Percentiles rank a stretch among this genome's conserved stretches.
phyloP scores from a whole-genome alignment of 1,284 basidiomycete genomes.

The Anthracocystis panici-leucophaei region DNA sequence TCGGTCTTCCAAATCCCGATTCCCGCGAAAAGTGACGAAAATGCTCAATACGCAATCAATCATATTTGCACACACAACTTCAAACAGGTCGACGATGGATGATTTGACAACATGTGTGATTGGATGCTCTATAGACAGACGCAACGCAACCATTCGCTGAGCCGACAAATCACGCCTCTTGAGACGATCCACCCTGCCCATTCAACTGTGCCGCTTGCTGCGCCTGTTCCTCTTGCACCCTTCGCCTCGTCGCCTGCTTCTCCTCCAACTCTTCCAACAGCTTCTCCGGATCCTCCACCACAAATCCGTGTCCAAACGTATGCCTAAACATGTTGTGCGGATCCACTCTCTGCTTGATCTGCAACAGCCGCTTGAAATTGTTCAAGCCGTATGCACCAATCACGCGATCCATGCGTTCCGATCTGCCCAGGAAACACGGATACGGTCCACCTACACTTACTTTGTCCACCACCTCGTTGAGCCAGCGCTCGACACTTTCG shows the following conservation, averaged over 20 bases:
- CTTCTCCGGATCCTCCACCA: constrained; percentile 28
- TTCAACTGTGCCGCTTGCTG: constrained; percentile 24
- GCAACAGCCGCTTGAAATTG: constrained; percentile 51
- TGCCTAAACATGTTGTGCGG: constrained; percentile 55
- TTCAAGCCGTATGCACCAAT: constrained; percentile 51
- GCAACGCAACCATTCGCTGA: not conserved
- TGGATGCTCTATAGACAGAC: not conserved
- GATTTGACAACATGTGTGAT: not conserved
- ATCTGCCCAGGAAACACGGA: constrained; percentile 58
- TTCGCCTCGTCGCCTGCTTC: constrained; percentile 14
- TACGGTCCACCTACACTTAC: constrained; percentile 58
- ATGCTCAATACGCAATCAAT: too few relatives aligned
- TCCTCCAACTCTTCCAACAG: constrained; percentile 30
- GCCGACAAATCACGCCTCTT: constrained; percentile 11
- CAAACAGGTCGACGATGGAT: not conserved
- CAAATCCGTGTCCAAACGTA: constrained; percentile 51
- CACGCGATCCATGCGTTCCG: constrained; percentile 50
- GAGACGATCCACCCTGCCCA: constrained; percentile 15
- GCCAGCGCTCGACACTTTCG: constrained; percentile 78
- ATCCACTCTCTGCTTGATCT: constrained; percentile 56
- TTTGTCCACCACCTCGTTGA: constrained; percentile 48
- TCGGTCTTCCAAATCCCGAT: constrained; percentile 39
- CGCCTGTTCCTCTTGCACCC: constrained; percentile 27
- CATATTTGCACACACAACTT: too few relatives aligned
- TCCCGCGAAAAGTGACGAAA: too few relatives aligned